Evolutionary conservation across 2,329 filamentous ascomycete species (phyloP).

Genomic region (Apiospora pterosperma): DNA sequence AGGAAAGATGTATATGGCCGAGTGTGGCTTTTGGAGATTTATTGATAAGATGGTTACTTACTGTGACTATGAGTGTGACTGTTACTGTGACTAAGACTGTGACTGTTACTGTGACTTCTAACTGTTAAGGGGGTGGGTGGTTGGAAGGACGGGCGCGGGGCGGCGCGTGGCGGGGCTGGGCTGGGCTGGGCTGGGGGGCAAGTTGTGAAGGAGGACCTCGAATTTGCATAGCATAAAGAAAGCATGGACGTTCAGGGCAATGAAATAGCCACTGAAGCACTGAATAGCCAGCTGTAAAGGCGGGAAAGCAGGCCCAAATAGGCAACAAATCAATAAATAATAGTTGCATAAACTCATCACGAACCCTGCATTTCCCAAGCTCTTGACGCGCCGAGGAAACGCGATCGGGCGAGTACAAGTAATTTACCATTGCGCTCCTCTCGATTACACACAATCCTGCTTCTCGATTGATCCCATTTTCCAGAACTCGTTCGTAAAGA

Average conservation of each 20-base stretch:
- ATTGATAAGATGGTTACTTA: background rate
- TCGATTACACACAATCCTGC: background rate
- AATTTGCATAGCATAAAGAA: background rate
- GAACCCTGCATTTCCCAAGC: background rate
- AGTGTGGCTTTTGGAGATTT: background rate
- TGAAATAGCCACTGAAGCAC: too few relatives aligned
- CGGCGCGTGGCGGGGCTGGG: background rate
- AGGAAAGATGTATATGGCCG: background rate
- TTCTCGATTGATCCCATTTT: background rate
- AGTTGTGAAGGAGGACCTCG: background rate
- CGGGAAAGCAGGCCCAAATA: slow-evolving; percentile 8
- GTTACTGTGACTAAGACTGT: background rate
- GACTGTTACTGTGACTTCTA: background rate
- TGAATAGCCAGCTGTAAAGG: too few relatives aligned
- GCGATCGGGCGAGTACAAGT: background rate
- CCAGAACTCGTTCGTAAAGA: too few relatives aligned
- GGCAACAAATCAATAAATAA: slow-evolving; percentile 22
- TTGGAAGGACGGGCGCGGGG: background rate
- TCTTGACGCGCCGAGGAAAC: background rate
- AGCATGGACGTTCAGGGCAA: background rate
- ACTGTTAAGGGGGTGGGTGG: background rate
- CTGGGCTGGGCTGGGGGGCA: too few relatives aligned
- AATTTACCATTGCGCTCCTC: background rate
- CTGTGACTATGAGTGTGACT: background rate
- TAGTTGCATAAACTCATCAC: slow-evolving; percentile 8